Percentiles rank a stretch among this genome's conserved stretches.
Conservation (phyloP, 805 yeast genomes). For the Dipodascopsis uninucleata region DNA sequence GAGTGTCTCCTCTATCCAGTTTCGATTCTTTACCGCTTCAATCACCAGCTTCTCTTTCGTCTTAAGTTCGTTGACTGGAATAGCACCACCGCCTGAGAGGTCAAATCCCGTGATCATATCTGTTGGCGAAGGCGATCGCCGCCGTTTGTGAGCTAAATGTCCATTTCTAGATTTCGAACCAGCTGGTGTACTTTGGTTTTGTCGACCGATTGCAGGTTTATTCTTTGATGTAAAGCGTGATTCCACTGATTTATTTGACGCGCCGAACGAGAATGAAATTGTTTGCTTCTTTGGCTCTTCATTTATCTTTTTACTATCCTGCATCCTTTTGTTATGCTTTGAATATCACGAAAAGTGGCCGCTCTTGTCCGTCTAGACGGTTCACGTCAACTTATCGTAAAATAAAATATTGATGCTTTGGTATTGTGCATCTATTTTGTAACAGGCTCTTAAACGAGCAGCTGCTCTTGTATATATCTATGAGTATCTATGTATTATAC, state of each 20-base stretch:
- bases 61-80: neutral
- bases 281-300: conserved; percentile 5
- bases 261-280: conserved; percentile 20
- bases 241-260: neutral
- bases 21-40: conserved; percentile 17
- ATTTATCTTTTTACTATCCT: neutral
- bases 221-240: neutral
- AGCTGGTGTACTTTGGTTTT: neutral
- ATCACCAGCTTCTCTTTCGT: conserved; percentile 16
- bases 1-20: conserved; percentile 23
- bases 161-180: neutral
- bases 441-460: too few species aligned
- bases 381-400: too few species aligned
- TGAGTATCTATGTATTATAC: too few species aligned
- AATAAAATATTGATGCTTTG: too few species aligned
- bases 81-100: conserved; percentile 7
- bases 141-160: conserved; percentile 12
- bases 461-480: too few species aligned
- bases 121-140: conserved; percentile 15
- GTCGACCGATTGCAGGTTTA: neutral
- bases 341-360: conserved; percentile 30
- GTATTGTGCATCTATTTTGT: too few species aligned
- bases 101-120: conserved; percentile 22
- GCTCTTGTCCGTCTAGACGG: neutral
- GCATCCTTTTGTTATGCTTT: neutral